phyloP scores from a whole-genome alignment of 1,284 basidiomycete species.

The Hemileia vastatrix region DNA sequence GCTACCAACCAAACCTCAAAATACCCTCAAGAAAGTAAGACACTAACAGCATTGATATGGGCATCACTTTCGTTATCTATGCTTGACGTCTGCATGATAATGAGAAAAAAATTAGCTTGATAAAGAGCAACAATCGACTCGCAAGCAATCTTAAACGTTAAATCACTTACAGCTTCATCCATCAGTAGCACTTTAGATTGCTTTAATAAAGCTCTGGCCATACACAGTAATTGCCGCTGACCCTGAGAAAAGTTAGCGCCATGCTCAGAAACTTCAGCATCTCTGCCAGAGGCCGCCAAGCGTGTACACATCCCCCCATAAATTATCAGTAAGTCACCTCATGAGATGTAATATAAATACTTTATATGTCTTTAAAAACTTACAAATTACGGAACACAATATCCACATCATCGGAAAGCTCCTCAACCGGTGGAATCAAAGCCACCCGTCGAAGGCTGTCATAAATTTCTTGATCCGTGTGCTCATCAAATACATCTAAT shows the following conservation, averaged over 20 bases:
- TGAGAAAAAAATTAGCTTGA: conserved; percentile 1
- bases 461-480: conserved; percentile 73
- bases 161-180: conserved; percentile 55
- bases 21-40: too few species aligned
- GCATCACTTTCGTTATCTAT: conserved; percentile 72
- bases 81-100: conserved; percentile 42
- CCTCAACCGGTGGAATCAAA: conserved; percentile 51
- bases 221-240: conserved; percentile 71
- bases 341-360: too few species aligned
- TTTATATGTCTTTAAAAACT: too few species aligned
- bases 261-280: conserved; percentile 32
- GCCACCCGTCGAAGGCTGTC: conserved; percentile 80
- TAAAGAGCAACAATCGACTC: too few species aligned
- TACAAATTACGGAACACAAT: conserved; percentile 55
- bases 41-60: too few species aligned
- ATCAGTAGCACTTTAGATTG: conserved; percentile 65
- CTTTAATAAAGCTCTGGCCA: conserved; percentile 70
- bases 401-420: conserved; percentile 50
- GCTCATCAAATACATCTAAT: conserved; percentile 83
- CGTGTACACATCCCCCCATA: too few species aligned
- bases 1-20: not conserved
- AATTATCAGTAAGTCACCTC: too few species aligned
- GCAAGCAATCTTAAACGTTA: too few species aligned
- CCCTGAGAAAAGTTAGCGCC: conserved; percentile 92
- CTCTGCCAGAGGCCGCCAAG: conserved; percentile 30